Evolutionary conservation across 2,329 filamentous ascomycete species (phyloP), one percentile per base, ranked within the genome.

Genomic region (Domatiomyces globalis): DNA sequence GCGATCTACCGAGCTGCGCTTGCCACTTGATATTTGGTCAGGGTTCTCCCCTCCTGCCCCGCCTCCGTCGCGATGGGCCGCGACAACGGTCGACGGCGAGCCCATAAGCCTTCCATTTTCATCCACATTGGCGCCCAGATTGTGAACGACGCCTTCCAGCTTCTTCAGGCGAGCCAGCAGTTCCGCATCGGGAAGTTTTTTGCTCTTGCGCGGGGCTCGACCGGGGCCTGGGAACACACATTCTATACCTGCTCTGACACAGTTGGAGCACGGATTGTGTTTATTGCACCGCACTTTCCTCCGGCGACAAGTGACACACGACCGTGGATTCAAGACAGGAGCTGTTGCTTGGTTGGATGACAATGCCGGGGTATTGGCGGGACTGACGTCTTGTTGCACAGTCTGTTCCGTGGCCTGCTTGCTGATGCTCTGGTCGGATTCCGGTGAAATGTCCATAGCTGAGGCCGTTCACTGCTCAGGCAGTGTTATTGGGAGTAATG

Each of bases 181-280:
- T 62, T 81, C 79, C n/a, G 72, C 73, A 61, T 82, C 78, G 2
- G 71, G 71, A 1, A 74, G 70, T 53, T 80, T 79, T 52, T 75
- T 73, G 51, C 72, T 68, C 62, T 78, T 80, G 49, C 79, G 69
- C 19, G 78, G 78, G 4, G 79, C 78, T 52, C 79, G 69, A 3
- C 78, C 79, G 2, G 79, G 78, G 2, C 74, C 72, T 2, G 79
- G 79, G 59, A 79, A 83, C n/a, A 80, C 60, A 61, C 79, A 83
- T 52, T 80, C 76, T 54, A 78, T 77, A 46, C 74, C 67, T 0
- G 69, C 68, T 61, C 68, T 72, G 46, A 64, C 58, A 54, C 72
- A 74, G 55, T 74, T 73, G 33, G 69, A 69, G 58, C 72, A 74
- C 22, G 71, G 71, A 10, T 68, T 65, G 29, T 65, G 43, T 60